A percentile compares a stretch with the other conserved stretches of the same genome.
phyloP scores from a whole-genome alignment of 2,329 filamentous ascomycete species.

The Pseudocercospora musae region DNA sequence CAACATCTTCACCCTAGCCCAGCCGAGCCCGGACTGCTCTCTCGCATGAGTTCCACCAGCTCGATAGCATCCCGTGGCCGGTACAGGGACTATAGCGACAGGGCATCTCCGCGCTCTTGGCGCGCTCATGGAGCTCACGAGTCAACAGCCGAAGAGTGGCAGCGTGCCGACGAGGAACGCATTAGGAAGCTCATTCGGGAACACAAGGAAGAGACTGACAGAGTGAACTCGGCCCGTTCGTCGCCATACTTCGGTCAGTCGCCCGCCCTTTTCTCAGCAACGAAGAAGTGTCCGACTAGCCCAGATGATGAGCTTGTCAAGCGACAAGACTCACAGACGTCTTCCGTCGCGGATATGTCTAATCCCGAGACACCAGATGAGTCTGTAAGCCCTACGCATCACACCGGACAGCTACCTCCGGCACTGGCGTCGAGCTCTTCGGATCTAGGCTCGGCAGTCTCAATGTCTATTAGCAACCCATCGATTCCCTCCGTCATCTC shows the following conservation, averaged over 20 bases:
- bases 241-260: constrained; percentile 10
- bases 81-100: constrained; percentile 14
- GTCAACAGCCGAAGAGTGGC: constrained; percentile 31
- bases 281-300: constrained; percentile 45
- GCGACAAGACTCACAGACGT: constrained; percentile 24
- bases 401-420: constrained; percentile 25
- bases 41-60: constrained; percentile 28
- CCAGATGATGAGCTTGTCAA: constrained; percentile 41
- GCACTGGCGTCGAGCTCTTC: constrained; percentile 46
- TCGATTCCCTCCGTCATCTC: constrained; percentile 52
- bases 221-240: constrained; percentile 17
- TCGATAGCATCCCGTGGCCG: constrained; percentile 27
- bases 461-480: constrained; percentile 50
- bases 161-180: constrained; percentile 35
- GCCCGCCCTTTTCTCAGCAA: constrained; percentile 29
- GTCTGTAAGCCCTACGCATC: constrained; percentile 39
- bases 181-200: constrained; percentile 35
- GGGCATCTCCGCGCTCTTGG: constrained; percentile 11
- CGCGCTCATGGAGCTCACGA: constrained; percentile 26
- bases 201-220: constrained; percentile 32
- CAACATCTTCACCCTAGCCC: constrained; percentile 22
- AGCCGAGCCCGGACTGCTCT: constrained; percentile 19
- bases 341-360: constrained; percentile 22
- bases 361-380: constrained; percentile 35
- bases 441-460: constrained; percentile 47